These are phyloP conservation scores for Epichloe scottii DNA, from an alignment of 2,329 filamentous ascomycete genomes.

Conservation along the genomic window DNA sequence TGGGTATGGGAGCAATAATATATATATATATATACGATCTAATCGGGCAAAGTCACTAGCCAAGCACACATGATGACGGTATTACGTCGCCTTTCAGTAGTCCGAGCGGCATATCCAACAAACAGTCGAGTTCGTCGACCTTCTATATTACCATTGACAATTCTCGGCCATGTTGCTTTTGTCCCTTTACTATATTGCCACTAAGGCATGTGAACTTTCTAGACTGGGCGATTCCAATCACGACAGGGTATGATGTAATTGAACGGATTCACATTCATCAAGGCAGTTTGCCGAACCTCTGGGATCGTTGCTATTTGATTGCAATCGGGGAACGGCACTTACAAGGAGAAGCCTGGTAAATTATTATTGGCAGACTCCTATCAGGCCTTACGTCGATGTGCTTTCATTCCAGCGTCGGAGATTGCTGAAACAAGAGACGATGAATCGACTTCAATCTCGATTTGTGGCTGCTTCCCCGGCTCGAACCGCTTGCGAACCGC, in stretches of 20 bases:
- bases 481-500: constrained; percentile 67
- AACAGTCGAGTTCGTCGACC: background rate
- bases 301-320: background rate
- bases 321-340: background rate
- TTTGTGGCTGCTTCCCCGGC: constrained; percentile 24
- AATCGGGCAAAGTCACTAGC: background rate
- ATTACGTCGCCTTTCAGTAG: background rate
- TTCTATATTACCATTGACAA: background rate
- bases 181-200: background rate
- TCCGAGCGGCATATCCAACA: background rate
- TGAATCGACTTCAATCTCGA: constrained; percentile 18
- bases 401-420: constrained; percentile 6
- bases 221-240: background rate
- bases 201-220: background rate
- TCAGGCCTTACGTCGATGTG: constrained; percentile 20
- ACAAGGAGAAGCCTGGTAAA: background rate
- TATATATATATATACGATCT: background rate
- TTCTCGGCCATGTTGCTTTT: background rate
- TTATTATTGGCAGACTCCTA: background rate
- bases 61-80: background rate
- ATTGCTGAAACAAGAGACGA: constrained; percentile 18
- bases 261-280: background rate
- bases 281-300: background rate
- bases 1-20: background rate
- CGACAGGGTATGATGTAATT: background rate